These are phyloP conservation scores for Kodamaea restingae DNA, from an alignment of 805 yeast species.

Conservation along the genomic window DNA sequence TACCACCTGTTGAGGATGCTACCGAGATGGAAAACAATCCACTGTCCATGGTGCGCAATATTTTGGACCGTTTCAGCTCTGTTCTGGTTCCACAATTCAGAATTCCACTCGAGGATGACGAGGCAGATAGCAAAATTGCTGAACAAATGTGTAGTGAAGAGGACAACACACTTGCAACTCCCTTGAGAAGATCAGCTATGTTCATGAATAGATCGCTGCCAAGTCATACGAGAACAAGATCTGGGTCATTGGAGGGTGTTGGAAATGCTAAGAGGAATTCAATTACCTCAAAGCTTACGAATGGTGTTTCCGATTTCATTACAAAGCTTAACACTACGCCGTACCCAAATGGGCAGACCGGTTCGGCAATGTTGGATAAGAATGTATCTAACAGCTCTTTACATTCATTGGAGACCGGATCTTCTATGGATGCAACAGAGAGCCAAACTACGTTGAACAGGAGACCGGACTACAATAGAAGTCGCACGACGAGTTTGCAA, in stretches of 20 bases:
- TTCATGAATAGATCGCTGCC: conserved; percentile 29
- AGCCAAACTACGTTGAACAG: conserved; percentile 10
- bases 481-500: conserved; percentile 37
- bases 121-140: conserved; percentile 7
- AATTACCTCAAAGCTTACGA: conserved; percentile 36
- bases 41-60: conserved; percentile 30
- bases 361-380: conserved; percentile 10
- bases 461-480: conserved; percentile 25
- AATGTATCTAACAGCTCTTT: conserved; percentile 29
- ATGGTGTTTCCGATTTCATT: conserved; percentile 42
- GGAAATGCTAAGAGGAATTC: conserved; percentile 22
- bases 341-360: background rate
- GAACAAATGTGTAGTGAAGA: conserved; percentile 9
- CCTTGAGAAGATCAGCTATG: conserved; percentile 3
- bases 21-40: conserved; percentile 19
- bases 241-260: conserved; percentile 31
- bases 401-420: conserved; percentile 28
- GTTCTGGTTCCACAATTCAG: conserved; percentile 19
- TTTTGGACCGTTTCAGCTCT: conserved; percentile 29
- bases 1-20: conserved; percentile 10
- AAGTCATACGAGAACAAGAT: conserved; percentile 33
- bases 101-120: conserved; percentile 2
- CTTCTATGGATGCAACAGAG: conserved; percentile 13
- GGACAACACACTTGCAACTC: conserved; percentile 6
- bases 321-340: conserved; percentile 30